Conservation (phyloP, 371 early-diverging fungal genomes). For the Mucor ambiguus region DNA sequence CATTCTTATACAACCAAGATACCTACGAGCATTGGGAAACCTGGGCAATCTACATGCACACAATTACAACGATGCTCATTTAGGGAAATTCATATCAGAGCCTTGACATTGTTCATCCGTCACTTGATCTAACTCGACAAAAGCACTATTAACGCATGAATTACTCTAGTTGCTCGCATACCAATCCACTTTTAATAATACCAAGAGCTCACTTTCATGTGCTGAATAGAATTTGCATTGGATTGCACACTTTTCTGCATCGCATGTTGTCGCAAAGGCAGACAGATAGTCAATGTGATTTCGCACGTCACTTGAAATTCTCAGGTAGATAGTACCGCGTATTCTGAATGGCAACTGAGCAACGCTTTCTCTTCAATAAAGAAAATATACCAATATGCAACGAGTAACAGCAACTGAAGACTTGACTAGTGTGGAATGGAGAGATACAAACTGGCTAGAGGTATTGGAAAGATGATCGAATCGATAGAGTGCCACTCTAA, state of each 20-base stretch:
- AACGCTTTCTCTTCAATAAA: neutral
- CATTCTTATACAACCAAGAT: constrained; percentile 2
- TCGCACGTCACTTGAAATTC: neutral
- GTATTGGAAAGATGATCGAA: constrained; percentile 12
- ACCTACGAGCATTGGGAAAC: neutral
- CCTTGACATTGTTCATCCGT: neutral
- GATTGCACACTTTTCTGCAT: too few relatives aligned
- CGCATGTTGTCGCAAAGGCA: too few relatives aligned
- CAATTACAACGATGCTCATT: neutral
- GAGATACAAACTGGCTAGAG: constrained; percentile 53
- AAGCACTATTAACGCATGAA: neutral
- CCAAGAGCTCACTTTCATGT: neutral
- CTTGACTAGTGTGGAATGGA: constrained; percentile 52
- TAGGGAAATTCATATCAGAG: neutral
- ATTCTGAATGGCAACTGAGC: neutral
- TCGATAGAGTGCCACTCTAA: neutral
- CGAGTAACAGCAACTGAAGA: constrained; percentile 43
- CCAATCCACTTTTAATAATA: neutral
- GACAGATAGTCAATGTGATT: neutral
- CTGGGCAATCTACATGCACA: neutral
- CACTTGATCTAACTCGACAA: neutral
- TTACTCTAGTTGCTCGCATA: neutral
- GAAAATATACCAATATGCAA: constrained; percentile 20
- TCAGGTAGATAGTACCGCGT: neutral
- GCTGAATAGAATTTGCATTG: neutral